Evolutionary conservation across 2,329 filamentous ascomycete species (phyloP), one percentile per base, ranked within the genome.

Genomic region (Botrytis hyacinthi): DNA sequence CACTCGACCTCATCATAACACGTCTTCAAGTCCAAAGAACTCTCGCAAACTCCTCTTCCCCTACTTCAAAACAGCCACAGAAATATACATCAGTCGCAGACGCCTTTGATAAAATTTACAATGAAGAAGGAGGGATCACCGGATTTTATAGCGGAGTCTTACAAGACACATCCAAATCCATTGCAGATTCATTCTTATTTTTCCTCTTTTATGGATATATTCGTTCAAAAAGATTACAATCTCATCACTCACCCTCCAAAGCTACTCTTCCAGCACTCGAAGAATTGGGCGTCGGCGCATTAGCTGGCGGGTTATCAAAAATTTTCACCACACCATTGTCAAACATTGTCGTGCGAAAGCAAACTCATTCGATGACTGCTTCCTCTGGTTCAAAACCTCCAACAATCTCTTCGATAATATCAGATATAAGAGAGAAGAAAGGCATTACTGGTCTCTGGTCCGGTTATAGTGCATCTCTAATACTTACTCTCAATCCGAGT

Each of bases 401-500:
- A 2, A 76, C 78, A 4, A 85, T 89, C 6, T 78, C 81, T 42
- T 86, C 91, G 69, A 93, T 93, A 44, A 86, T 91, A 29, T 82
- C 84, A 1, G 85, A 88, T 60, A 95, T 97, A 74, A 83, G 85
- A 59, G 79, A 84, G 2, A 91, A 95, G 80, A 92, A 91, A 77
- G 94, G 94, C 0, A 74, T 94, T 16, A 80, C 85, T 62, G 94
- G 93, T 3, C 91, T 97, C 78, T 97, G 94, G 95, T 91, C 93
- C 0, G 94, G 94, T 0, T 97, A 97, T 81, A 93, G 92, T 32
- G 93, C 94, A 2, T 91, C 88, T 35, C 82, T 97, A 73, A 86
- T 97, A 57, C 83, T 97, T 69, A 95, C 94, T 0, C 85, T 97
- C 42, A 97, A 97, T 79, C 94, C 95, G 1, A 91, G 92, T 76